Conservation (phyloP, 164 flowering plant genomes). For the Magnolia changhungtana region DNA sequence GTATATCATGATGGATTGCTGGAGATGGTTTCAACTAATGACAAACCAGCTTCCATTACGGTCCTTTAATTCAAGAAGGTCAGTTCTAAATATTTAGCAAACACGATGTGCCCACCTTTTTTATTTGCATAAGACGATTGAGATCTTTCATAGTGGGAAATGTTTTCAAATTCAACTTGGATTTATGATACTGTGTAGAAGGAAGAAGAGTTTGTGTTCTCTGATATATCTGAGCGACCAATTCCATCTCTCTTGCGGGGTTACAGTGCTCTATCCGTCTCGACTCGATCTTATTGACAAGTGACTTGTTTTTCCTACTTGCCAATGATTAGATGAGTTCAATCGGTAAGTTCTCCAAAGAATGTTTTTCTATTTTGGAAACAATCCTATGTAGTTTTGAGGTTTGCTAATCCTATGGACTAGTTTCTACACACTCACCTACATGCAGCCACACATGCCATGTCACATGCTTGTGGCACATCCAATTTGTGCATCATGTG, state of each 20-base stretch:
- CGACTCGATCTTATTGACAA: slow-evolving; percentile 83
- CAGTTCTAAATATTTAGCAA: slow-evolving; percentile 9
- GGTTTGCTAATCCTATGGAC: no score
- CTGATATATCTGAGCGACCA: slow-evolving; percentile 67
- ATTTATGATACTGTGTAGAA: slow-evolving; percentile 44
- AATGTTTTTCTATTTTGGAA: background rate
- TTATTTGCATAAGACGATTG: background rate
- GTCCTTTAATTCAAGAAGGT: slow-evolving; percentile 84
- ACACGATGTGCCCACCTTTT: background rate
- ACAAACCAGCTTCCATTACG: slow-evolving; percentile 49
- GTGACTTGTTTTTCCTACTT: slow-evolving; percentile 82
- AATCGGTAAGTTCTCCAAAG: background rate
- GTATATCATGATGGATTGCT: slow-evolving; percentile 64
- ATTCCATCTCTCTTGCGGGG: slow-evolving; percentile 84
- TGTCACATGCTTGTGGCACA: no score
- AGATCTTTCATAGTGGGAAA: background rate
- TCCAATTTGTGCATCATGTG: no score
- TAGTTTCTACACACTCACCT: no score
- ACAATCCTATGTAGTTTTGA: no score
- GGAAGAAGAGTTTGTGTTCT: slow-evolving; percentile 88
- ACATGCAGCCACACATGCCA: no score
- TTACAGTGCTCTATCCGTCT: slow-evolving; percentile 85
- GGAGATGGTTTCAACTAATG: slow-evolving; percentile 40
- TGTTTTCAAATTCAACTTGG: background rate
- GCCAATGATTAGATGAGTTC: slow-evolving; percentile 56